A percentile compares a stretch with the other conserved stretches of the same genome.
Conservation (phyloP, 23 red algal genomes). For the Chondrus crispus region DNA sequence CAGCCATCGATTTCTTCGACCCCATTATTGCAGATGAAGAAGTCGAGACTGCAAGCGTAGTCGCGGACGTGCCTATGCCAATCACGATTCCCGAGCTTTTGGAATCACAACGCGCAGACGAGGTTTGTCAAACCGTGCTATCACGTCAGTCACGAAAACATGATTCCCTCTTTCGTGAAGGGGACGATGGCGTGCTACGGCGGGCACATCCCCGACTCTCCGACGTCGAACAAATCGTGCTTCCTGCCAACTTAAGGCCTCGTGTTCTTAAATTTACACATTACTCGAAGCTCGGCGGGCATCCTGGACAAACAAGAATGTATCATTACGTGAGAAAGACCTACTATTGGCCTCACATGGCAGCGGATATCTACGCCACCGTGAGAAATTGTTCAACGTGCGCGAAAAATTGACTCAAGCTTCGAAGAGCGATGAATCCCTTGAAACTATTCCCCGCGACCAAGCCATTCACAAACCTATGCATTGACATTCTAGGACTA, state of each 20-base stretch:
- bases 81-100: neutral
- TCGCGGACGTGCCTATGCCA: neutral
- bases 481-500: neutral
- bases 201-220: neutral
- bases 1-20: too few species aligned
- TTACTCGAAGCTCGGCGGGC: neutral
- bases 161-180: neutral
- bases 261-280: neutral
- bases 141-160: neutral
- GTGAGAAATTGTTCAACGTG: neutral
- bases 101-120: neutral
- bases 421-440: neutral
- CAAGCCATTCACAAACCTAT: neutral
- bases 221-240: neutral
- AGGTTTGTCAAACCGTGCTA: neutral
- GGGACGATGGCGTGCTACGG: neutral
- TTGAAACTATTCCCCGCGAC: conserved; percentile 12
- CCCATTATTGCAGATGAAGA: too few species aligned
- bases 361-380: neutral
- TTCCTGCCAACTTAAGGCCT: neutral
- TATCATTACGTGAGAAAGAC: neutral
- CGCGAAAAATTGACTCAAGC: neutral
- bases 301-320: neutral
- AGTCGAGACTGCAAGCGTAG: too few species aligned
- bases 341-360: neutral